Conservation (phyloP, 2,329 filamentous ascomycete species). For the Neopestalotiopsis sp. region DNA sequence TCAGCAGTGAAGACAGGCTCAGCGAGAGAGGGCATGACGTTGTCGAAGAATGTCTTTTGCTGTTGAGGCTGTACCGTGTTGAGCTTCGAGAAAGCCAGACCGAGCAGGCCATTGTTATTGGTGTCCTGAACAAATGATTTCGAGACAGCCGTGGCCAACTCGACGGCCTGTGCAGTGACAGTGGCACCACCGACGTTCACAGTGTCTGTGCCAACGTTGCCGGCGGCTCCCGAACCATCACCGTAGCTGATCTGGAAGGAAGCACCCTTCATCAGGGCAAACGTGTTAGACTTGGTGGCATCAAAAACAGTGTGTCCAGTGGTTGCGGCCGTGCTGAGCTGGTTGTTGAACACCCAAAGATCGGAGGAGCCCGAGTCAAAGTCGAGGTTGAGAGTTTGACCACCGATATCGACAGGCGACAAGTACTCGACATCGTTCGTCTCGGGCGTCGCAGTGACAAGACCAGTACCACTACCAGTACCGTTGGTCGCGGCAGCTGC, state of each 20-base stretch:
- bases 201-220: constrained; percentile 39
- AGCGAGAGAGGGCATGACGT: constrained; percentile 32
- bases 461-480: constrained; percentile 30
- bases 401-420: constrained; percentile 38
- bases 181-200: constrained; percentile 38
- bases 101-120: constrained; percentile 37
- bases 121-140: constrained; percentile 37
- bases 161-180: constrained; percentile 36
- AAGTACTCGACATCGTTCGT: constrained; percentile 37
- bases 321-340: constrained; percentile 31
- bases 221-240: constrained; percentile 39
- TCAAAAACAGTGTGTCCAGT: constrained; percentile 35
- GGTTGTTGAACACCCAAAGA: constrained; percentile 42
- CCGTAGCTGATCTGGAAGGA: constrained; percentile 38
- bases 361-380: constrained; percentile 42
- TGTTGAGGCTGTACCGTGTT: constrained; percentile 36
- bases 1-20: constrained; percentile 41
- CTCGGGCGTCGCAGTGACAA: constrained; percentile 32
- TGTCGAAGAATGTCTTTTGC: constrained; percentile 42
- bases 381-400: constrained; percentile 38
- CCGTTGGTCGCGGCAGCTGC: constrained; percentile 19
- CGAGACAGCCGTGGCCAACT: constrained; percentile 35
- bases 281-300: constrained; percentile 32
- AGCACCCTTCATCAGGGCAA: constrained; percentile 34
- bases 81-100: constrained; percentile 38